A percentile compares a stretch with the other conserved stretches of the same genome.
Conservation (phyloP, 148 eudicot species). For the Cornus controversa region DNA sequence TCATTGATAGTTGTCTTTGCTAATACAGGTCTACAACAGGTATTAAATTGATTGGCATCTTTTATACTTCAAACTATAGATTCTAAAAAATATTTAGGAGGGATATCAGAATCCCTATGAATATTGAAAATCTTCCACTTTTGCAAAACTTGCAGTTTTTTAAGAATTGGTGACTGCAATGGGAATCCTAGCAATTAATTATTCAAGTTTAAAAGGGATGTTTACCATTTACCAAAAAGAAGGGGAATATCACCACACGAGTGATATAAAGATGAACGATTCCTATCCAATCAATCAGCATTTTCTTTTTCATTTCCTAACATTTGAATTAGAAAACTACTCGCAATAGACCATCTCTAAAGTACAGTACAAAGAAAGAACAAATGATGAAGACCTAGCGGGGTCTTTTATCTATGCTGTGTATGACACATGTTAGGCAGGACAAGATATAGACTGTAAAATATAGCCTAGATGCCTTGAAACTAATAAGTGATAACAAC, state of each 20-base stretch:
- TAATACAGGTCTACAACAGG: too few relatives aligned
- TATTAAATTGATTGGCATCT: too few relatives aligned
- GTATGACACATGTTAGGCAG: too few relatives aligned
- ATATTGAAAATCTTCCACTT: not conserved
- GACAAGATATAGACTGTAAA: too few relatives aligned
- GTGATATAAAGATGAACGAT: not conserved
- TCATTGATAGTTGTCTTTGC: too few relatives aligned
- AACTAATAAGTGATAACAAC: too few relatives aligned
- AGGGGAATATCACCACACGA: not conserved
- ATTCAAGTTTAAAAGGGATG: not conserved
- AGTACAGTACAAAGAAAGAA: too few relatives aligned
- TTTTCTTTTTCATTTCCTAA: not conserved
- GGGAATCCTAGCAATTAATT: not conserved
- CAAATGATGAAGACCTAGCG: too few relatives aligned
- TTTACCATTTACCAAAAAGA: too few relatives aligned
- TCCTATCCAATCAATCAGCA: not conserved
- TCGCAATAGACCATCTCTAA: not conserved
- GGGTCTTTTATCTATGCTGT: too few relatives aligned
- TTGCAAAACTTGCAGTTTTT: not conserved
- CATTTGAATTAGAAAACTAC: not conserved
- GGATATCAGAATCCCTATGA: not conserved
- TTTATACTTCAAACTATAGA: not conserved
- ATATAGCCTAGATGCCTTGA: too few relatives aligned
- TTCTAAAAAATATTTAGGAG: not conserved
- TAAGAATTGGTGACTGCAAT: not conserved